These are phyloP conservation scores for Penicillium angulare DNA, from an alignment of 495 filamentous ascomycete genomes.

Conservation along the genomic window DNA sequence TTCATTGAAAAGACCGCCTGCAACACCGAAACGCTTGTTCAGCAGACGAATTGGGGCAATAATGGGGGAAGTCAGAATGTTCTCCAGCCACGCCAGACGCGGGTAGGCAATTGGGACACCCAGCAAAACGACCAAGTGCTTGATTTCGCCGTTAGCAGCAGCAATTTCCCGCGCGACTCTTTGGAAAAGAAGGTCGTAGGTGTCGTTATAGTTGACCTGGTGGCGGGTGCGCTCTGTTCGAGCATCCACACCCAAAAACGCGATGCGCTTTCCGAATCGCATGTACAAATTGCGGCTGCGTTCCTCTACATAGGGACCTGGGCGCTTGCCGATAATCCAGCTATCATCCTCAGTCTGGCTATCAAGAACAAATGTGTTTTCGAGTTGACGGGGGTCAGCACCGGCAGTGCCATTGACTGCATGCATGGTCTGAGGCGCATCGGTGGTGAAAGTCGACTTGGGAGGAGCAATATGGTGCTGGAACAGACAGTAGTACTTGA, in stretches of 20 bases:
- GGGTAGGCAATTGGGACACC: conserved; percentile 96
- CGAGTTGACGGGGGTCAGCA: conserved; percentile 63
- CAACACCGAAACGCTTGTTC: conserved; percentile 87
- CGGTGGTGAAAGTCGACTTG: conserved; percentile 76
- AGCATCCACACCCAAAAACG: conserved; percentile 85
- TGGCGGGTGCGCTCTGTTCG: conserved; percentile 89
- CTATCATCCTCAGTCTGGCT: conserved; percentile 60
- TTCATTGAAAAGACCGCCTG: conserved; percentile 82
- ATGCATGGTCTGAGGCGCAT: conserved; percentile 54
- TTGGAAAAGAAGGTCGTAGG: conserved; percentile 78
- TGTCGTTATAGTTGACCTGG: conserved; percentile 87
- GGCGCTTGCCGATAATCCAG: conserved; percentile 74
- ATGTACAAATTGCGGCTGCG: conserved; percentile 77
- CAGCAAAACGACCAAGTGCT: conserved; percentile 80
- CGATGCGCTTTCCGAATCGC: conserved; percentile 79
- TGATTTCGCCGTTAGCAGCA: conserved; percentile 60
- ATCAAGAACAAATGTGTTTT: conserved; percentile 65
- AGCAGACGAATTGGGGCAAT: conserved; percentile 83
- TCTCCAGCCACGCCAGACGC: conserved; percentile 89
- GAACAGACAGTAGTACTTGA: conserved; percentile 92
- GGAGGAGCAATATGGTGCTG: conserved; percentile 89
- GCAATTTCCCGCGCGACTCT: conserved; percentile 65
- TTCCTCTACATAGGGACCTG: conserved; percentile 79
- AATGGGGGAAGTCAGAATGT: conserved; percentile 79
- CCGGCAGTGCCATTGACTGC: conserved; percentile 49